Conservation (phyloP, 1,284 basidiomycete species). For the Xerocomus minutiporus region DNA sequence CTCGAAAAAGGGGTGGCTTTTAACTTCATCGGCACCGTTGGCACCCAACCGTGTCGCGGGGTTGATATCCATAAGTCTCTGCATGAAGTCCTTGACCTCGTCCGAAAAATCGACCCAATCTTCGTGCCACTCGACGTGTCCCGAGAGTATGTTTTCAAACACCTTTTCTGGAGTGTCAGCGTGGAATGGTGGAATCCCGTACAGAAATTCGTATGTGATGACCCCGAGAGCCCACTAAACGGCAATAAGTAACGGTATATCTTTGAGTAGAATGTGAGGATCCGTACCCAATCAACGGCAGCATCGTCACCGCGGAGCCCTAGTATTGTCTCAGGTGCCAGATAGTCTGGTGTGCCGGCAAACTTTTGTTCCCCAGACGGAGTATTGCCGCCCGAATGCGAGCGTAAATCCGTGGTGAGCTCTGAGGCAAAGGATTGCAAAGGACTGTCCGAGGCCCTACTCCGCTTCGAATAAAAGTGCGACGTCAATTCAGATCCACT, state of each 20-base stretch:
- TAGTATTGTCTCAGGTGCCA: constrained; percentile 94
- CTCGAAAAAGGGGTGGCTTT: constrained; percentile 85
- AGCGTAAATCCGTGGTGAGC: constrained; percentile 75
- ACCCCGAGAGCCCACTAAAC: constrained; percentile 93
- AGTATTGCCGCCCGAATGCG: constrained; percentile 55
- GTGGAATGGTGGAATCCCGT: constrained; percentile 96
- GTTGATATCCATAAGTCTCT: constrained; percentile 80
- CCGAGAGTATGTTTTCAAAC: constrained; percentile 98
- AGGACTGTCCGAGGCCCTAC: constrained; percentile 64
- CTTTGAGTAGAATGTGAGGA: constrained; percentile 12
- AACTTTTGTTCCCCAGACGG: constrained; percentile 87
- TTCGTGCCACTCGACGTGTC: constrained; percentile 93
- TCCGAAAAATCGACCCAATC: constrained; percentile 85
- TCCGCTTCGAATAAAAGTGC: constrained; percentile 54
- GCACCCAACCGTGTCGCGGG: constrained; percentile 79
- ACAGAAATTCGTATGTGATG: constrained; percentile 97
- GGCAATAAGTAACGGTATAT: constrained; percentile 16
- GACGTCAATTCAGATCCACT: constrained; percentile 79
- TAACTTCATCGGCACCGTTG: constrained; percentile 90
- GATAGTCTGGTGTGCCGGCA: constrained; percentile 95
- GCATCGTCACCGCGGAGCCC: constrained; percentile 95
- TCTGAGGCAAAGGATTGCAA: constrained; percentile 78
- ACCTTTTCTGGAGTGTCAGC: constrained; percentile 96
- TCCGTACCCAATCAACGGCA: constrained; percentile 90
- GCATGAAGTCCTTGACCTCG: constrained; percentile 91